phyloP scores from a whole-genome alignment of 2,329 filamentous ascomycete genomes.

The Sordariomycetes sp. region DNA sequence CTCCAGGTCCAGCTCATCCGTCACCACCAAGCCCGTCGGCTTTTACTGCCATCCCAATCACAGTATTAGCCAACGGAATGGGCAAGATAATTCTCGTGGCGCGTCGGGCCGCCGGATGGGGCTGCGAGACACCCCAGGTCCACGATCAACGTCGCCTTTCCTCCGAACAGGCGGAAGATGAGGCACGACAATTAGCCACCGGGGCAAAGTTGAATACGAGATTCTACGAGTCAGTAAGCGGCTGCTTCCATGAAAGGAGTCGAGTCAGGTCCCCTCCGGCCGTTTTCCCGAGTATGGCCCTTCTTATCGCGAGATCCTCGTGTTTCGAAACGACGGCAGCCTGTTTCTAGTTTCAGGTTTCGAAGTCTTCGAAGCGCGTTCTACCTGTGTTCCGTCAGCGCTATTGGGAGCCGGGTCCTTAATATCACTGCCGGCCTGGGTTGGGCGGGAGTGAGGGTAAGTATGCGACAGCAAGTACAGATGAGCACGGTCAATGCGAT shows the following conservation, averaged over 20 bases:
- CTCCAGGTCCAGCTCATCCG: too few species aligned
- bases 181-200: too few species aligned
- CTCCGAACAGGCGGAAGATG: too few species aligned
- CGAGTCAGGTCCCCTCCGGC: background rate
- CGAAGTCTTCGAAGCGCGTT: background rate
- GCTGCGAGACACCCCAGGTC: too few species aligned
- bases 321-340: conserved; percentile 7
- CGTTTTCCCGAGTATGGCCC: too few species aligned
- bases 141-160: too few species aligned
- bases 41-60: too few species aligned
- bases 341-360: conserved; percentile 1
- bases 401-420: background rate
- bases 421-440: background rate
- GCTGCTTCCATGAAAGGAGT: background rate
- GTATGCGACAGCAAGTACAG: background rate
- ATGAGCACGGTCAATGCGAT: background rate
- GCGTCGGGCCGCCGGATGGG: too few species aligned
- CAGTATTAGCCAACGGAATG: too few species aligned
- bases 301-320: background rate
- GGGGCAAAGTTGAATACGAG: background rate
- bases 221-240: background rate
- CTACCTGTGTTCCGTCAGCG: background rate
- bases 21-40: too few species aligned
- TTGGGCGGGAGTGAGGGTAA: background rate
- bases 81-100: too few species aligned